Evolutionary conservation across 768 basidiomycete species (phyloP).

Genomic region (Melanogaster broomeanus): DNA sequence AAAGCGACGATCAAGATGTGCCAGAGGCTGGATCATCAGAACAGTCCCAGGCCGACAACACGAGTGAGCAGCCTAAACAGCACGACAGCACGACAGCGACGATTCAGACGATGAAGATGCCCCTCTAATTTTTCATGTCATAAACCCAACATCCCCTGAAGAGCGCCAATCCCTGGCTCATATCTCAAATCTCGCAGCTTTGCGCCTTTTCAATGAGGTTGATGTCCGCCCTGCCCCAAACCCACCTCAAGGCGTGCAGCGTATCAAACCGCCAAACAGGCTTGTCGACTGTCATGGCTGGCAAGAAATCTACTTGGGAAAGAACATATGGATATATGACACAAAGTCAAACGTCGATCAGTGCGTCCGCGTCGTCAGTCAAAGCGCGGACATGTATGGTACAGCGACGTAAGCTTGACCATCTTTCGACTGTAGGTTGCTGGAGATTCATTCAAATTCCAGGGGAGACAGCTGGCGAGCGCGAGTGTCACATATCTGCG

Average conservation of each 20-base stretch:
- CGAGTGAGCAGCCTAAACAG: constrained; percentile 9
- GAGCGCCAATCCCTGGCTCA: constrained; percentile 44
- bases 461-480: constrained; percentile 87
- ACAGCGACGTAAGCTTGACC: constrained; percentile 68
- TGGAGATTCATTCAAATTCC: constrained; percentile 8
- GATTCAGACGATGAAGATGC: constrained; percentile 35
- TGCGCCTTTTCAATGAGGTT: constrained; percentile 74
- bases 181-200: constrained; percentile 64
- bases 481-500: constrained; percentile 65
- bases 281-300: constrained; percentile 63
- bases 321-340: constrained; percentile 78
- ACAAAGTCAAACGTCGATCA: constrained; percentile 62
- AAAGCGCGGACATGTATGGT: constrained; percentile 64
- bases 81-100: constrained; percentile 13
- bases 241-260: constrained; percentile 45
- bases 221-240: constrained; percentile 57
- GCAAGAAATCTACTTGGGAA: constrained; percentile 75
- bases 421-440: neutral
- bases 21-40: constrained; percentile 21
- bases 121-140: constrained; percentile 50
- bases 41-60: constrained; percentile 20
- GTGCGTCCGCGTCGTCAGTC: constrained; percentile 67
- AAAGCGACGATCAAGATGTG: constrained; percentile 24
- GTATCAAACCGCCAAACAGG: constrained; percentile 51
- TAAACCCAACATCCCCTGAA: constrained; percentile 46